Conservation (phyloP, 306 rosid species). For the Fragaria ananassa region DNA sequence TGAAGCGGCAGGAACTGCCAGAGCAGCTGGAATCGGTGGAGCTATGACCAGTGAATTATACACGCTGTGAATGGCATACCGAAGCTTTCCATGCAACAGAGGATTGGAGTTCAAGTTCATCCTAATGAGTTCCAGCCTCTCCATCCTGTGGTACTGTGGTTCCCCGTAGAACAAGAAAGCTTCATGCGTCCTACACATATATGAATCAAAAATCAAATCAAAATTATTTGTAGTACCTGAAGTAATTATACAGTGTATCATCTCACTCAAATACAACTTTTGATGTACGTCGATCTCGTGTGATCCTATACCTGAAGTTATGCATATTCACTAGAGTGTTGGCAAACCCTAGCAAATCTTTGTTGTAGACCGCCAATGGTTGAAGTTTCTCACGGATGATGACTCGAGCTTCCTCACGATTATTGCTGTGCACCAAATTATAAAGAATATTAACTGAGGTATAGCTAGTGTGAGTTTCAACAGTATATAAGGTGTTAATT, state of each 20-base stretch:
- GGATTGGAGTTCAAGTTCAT: background rate
- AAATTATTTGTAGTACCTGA: background rate
- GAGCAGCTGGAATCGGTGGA: background rate
- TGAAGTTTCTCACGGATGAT: background rate
- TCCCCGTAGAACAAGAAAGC: background rate
- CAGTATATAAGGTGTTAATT: background rate
- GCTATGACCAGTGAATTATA: background rate
- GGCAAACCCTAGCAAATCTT: background rate
- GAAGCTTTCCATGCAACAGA: background rate
- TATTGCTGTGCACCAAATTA: background rate
- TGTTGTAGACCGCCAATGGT: background rate
- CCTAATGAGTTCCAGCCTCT: background rate
- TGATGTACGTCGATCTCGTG: background rate
- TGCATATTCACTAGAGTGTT: background rate
- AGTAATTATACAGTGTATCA: background rate
- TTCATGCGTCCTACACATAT: background rate
- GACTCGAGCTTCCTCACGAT: background rate
- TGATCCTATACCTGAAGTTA: background rate
- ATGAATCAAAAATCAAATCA: background rate
- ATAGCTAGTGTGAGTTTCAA: background rate
- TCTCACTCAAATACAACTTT: background rate
- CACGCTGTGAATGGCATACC: background rate
- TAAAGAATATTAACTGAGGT: background rate
- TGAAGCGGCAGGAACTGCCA: background rate
- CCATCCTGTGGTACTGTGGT: conserved; percentile 5